Conservation (phyloP, 345 rosid species). For the Syzygium jambos region DNA sequence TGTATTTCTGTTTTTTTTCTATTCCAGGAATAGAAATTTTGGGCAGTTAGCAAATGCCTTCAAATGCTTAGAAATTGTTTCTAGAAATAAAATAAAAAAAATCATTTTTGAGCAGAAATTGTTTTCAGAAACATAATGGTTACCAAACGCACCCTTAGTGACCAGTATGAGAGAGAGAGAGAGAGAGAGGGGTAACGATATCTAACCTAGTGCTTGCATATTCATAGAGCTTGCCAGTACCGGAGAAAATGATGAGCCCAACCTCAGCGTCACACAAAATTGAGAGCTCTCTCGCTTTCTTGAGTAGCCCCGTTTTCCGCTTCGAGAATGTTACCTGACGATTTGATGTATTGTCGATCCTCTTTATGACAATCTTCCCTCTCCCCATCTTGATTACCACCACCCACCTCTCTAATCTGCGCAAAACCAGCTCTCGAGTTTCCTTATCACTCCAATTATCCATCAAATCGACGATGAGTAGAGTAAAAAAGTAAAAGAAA, state of each 20-base stretch:
- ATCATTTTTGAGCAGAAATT: too few relatives aligned
- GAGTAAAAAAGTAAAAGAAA: not conserved
- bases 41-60: too few relatives aligned
- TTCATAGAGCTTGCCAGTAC: slow-evolving; percentile 45
- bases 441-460: not conserved
- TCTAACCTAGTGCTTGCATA: slow-evolving; percentile 43
- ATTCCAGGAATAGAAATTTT: too few relatives aligned
- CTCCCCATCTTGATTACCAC: slow-evolving; percentile 34
- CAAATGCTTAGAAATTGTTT: too few relatives aligned
- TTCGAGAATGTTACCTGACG: slow-evolving; percentile 55
- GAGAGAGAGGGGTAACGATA: not conserved
- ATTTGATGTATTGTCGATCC: slow-evolving; percentile 50
- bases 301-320: slow-evolving; percentile 38
- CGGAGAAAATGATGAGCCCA: slow-evolving; percentile 40
- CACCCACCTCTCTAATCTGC: not conserved
- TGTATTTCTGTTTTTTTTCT: too few relatives aligned
- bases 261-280: slow-evolving; percentile 51
- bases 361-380: slow-evolving; percentile 43
- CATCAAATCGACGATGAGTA: not conserved
- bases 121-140: too few relatives aligned
- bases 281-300: slow-evolving; percentile 43
- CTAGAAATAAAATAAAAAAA: too few relatives aligned
- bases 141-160: not conserved
- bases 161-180: not conserved
- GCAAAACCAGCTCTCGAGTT: not conserved